Percentiles rank a stretch among this genome's conserved stretches.
phyloP scores from a whole-genome alignment of 176 grass and related monocot species.

The Avena eriantha region DNA sequence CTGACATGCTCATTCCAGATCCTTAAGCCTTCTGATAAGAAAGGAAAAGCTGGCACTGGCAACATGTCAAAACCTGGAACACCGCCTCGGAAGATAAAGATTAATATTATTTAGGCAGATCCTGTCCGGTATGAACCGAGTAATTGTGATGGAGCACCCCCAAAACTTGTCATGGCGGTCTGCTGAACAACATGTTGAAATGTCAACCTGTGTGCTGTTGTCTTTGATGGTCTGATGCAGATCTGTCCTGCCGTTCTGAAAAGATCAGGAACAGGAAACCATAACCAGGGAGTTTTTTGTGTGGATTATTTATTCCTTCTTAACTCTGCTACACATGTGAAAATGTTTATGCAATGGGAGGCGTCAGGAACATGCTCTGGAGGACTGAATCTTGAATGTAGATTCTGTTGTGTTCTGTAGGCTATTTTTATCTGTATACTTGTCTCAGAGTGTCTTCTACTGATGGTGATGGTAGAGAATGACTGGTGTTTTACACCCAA shows the following conservation, averaged over 20 bases:
- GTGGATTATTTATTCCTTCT: constrained; percentile 8
- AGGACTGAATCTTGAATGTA: constrained; percentile 23
- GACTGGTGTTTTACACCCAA: background rate
- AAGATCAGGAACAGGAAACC: constrained; percentile 33
- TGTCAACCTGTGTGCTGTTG: background rate
- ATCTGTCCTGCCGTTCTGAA: constrained; percentile 28
- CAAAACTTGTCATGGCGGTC: constrained; percentile 43
- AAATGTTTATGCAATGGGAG: constrained; percentile 21
- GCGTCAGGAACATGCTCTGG: background rate
- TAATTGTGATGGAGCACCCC: constrained; percentile 32
- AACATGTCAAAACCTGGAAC: constrained; percentile 65
- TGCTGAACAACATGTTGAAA: constrained; percentile 30
- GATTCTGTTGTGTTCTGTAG: constrained; percentile 42
- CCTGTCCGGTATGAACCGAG: constrained; percentile 6
- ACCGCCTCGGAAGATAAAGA: constrained; percentile 71
- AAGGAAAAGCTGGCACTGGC: constrained; percentile 58
- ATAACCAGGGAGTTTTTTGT: background rate
- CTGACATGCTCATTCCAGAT: constrained; percentile 85
- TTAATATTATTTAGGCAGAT: constrained; percentile 49
- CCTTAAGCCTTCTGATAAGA: constrained; percentile 79
- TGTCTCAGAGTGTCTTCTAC: background rate
- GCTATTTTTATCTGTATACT: constrained; percentile 42
- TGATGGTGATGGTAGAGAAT: constrained; percentile 22
- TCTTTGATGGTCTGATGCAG: constrained; percentile 27
- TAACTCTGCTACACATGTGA: constrained; percentile 16